These are phyloP conservation scores for Quaeritorhiza haematococci DNA, from an alignment of 371 early-diverging fungal genomes.

Conservation along the genomic window DNA sequence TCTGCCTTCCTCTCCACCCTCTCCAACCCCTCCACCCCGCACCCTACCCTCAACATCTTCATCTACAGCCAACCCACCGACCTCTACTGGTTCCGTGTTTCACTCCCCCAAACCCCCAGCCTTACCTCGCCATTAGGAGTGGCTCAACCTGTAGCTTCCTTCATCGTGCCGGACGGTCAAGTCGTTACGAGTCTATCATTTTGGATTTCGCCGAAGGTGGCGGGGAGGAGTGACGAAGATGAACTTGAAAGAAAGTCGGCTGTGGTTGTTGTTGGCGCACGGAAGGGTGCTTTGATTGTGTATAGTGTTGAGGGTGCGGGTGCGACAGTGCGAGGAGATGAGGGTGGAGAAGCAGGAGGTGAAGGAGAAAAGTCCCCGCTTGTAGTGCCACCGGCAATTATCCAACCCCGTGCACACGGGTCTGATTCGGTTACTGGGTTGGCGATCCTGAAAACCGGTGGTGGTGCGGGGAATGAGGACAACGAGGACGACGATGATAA, in stretches of 20 bases:
- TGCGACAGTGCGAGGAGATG: too few species aligned
- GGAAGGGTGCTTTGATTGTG: conserved; percentile 14
- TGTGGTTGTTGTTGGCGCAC: conserved; percentile 14
- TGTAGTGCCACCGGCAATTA: conserved; percentile 12
- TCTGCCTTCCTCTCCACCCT: too few species aligned
- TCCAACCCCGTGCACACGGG: conserved; percentile 42
- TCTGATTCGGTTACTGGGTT: conserved; percentile 53
- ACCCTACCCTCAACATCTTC: too few species aligned
- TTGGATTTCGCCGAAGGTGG: conserved; percentile 34
- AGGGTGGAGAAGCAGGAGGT: too few species aligned
- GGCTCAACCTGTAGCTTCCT: too few species aligned
- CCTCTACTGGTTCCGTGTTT: too few species aligned
- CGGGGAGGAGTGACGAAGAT: not conserved
- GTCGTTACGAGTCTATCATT: too few species aligned
- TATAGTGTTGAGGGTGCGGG: conserved; percentile 2
- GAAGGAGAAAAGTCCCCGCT: not conserved
- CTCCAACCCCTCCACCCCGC: too few species aligned
- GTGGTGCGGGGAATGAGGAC: conserved; percentile 21
- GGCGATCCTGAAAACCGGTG: conserved; percentile 21
- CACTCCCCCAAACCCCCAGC: too few species aligned
- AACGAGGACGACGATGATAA: conserved; percentile 28
- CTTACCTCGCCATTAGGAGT: too few species aligned
- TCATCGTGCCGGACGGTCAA: too few species aligned
- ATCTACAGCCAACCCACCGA: too few species aligned
- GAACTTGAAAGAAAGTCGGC: not conserved